A percentile compares a stretch with the other conserved stretches of the same genome.
These are phyloP conservation scores for Centella asiatica DNA, from an alignment of 129 eudicot genomes.

Conservation along the genomic window DNA sequence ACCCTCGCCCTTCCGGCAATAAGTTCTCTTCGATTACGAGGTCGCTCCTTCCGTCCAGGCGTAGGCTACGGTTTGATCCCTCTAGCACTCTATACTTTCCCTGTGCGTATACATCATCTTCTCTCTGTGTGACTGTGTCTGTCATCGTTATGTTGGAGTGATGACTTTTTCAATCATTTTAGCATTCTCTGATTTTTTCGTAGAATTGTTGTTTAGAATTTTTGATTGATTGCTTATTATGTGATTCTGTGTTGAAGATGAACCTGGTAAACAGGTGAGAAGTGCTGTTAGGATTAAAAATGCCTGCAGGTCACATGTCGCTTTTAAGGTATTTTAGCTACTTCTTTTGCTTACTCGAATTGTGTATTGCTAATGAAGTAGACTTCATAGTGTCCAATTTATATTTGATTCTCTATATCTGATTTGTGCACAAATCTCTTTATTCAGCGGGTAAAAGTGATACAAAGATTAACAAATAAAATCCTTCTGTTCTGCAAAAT, in stretches of 20 bases:
- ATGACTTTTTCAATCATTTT: neutral
- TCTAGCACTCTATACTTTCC: conserved; percentile 71
- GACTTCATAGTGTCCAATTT: no score
- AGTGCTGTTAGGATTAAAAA: conserved; percentile 86
- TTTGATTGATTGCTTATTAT: neutral
- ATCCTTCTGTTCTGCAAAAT: no score
- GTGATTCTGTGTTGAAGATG: conserved; percentile 44
- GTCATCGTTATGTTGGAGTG: no score
- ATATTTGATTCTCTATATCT: no score
- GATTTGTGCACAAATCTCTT: no score
- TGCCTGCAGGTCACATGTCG: conserved; percentile 74
- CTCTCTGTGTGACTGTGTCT: neutral
- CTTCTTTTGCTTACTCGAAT: neutral
- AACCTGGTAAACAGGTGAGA: conserved; percentile 80
- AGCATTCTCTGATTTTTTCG: neutral
- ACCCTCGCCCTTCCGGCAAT: conserved; percentile 12
- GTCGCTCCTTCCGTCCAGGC: conserved; percentile 57
- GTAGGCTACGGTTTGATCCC: conserved; percentile 82
- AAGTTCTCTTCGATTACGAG: conserved; percentile 52
- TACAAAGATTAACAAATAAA: no score
- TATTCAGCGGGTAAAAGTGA: no score
- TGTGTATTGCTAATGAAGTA: neutral
- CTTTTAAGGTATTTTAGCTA: conserved; percentile 60
- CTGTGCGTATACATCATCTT: conserved; percentile 39
- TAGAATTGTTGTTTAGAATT: neutral